Percentiles rank a stretch among this genome's conserved stretches.
phyloP scores from a whole-genome alignment of 306 rosid genomes.

The Rubus idaeus region DNA sequence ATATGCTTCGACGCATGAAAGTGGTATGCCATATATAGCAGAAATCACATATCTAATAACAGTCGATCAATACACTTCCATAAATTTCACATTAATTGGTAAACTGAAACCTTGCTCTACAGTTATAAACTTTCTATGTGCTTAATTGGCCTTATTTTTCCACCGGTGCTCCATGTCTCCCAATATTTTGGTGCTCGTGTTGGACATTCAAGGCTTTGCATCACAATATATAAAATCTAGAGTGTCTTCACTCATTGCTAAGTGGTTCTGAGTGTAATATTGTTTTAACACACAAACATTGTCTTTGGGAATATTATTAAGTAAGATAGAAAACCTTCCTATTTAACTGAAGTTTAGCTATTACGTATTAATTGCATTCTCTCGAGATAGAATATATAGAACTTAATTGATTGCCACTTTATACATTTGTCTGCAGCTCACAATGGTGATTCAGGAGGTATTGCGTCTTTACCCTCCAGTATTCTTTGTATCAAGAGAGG shows the following conservation, averaged over 20 bases:
- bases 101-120: background rate
- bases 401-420: background rate
- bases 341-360: background rate
- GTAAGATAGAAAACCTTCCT: too few species aligned
- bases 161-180: too few species aligned
- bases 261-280: too few species aligned
- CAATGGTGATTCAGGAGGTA: constrained; percentile 79
- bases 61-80: background rate
- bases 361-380: background rate
- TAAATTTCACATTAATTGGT: background rate
- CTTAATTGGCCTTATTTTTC: background rate
- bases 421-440: constrained; percentile 36
- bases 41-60: background rate
- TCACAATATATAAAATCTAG: too few species aligned
- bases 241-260: too few species aligned
- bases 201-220: too few species aligned
- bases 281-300: too few species aligned
- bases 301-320: too few species aligned
- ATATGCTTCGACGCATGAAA: constrained; percentile 39
- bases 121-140: background rate
- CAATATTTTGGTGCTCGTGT: too few species aligned
- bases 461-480: constrained; percentile 58
- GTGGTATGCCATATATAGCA: constrained; percentile 7
- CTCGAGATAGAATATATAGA: background rate
- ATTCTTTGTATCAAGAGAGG: constrained; percentile 32